These are phyloP conservation scores for Astraeus odoratus DNA, from an alignment of 768 basidiomycete species.

Conservation along the genomic window DNA sequence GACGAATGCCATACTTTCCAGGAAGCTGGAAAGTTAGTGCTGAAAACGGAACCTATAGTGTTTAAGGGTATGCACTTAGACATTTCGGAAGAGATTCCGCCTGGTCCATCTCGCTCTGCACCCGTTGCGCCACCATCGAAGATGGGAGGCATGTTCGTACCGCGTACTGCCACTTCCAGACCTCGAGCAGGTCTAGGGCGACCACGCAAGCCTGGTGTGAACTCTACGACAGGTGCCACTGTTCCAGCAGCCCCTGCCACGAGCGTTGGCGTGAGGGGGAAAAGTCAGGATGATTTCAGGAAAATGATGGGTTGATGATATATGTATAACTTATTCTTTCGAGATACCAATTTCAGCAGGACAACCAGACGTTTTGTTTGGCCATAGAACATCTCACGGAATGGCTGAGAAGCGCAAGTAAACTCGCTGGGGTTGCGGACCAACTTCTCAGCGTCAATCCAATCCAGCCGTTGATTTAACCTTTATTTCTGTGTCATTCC, in stretches of 20 bases:
- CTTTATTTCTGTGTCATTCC: too few species aligned
- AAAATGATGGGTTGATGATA: conserved; percentile 49
- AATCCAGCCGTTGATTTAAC: too few species aligned
- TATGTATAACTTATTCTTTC: too few species aligned
- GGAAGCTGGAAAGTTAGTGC: conserved; percentile 79
- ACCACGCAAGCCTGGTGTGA: conserved; percentile 33
- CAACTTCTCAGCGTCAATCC: too few species aligned
- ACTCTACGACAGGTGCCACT: conserved; percentile 11
- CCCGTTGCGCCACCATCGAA: conserved; percentile 30
- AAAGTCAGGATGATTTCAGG: conserved; percentile 80
- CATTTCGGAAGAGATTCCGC: conserved; percentile 47
- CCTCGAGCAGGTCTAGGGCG: conserved; percentile 69
- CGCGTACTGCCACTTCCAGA: conserved; percentile 55
- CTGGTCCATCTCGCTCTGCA: conserved; percentile 24
- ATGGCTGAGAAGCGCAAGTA: too few species aligned
- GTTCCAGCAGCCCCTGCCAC: conserved; percentile 2
- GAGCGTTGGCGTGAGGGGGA: conserved; percentile 28
- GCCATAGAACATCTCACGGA: too few species aligned
- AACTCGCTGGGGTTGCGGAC: too few species aligned
- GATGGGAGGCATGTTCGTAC: conserved; percentile 54
- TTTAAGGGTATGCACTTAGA: conserved; percentile 58
- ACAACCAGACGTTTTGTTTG: too few species aligned
- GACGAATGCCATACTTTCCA: conserved; percentile 22
- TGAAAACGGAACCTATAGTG: conserved; percentile 63
- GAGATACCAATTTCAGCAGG: too few species aligned